Evolutionary conservation across 148 eudicot genomes (phyloP).

Genomic region (Nyssa sinensis): DNA sequence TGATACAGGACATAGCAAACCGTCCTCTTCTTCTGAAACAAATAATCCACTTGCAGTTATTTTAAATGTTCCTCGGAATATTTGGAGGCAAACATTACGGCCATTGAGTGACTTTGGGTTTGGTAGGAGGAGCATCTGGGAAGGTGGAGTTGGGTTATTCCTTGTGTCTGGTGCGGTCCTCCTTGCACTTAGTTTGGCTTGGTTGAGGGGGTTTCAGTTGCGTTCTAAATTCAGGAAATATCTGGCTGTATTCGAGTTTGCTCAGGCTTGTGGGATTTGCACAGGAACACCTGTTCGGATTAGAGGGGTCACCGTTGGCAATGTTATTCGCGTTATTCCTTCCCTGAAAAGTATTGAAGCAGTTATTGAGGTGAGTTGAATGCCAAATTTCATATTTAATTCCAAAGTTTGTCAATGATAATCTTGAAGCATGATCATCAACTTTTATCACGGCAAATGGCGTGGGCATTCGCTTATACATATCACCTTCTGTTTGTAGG

Average conservation of each 20-base stretch:
- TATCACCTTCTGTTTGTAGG: constrained; percentile 41
- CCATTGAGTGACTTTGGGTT: constrained; percentile 86
- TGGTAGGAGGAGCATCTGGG: constrained; percentile 91
- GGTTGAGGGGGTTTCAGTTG: constrained; percentile 85
- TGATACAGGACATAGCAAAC: constrained; percentile 40
- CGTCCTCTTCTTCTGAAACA: constrained; percentile 35
- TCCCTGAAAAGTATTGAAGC: constrained; percentile 81
- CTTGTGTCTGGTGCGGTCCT: constrained; percentile 76
- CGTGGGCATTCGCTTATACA: constrained; percentile 1
- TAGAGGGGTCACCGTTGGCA: constrained; percentile 89
- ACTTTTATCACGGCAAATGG: neutral
- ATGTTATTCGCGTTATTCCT: constrained; percentile 73
- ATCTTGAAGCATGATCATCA: neutral
- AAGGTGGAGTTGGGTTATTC: constrained; percentile 93
- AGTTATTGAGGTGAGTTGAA: constrained; percentile 67
- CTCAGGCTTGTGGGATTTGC: constrained; percentile 82
- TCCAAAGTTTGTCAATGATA: neutral
- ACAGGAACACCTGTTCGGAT: constrained; percentile 89
- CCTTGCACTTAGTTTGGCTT: constrained; percentile 72
- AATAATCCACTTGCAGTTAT: constrained; percentile 49
- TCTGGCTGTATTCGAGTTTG: constrained; percentile 68
- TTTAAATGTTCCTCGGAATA: constrained; percentile 55
- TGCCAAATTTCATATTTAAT: neutral
- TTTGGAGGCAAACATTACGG: constrained; percentile 72
- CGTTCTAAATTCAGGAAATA: constrained; percentile 75